Base-by-base conservation (phyloP, 1,139 yeast species). In the Scheffersomyces titani region DNA sequence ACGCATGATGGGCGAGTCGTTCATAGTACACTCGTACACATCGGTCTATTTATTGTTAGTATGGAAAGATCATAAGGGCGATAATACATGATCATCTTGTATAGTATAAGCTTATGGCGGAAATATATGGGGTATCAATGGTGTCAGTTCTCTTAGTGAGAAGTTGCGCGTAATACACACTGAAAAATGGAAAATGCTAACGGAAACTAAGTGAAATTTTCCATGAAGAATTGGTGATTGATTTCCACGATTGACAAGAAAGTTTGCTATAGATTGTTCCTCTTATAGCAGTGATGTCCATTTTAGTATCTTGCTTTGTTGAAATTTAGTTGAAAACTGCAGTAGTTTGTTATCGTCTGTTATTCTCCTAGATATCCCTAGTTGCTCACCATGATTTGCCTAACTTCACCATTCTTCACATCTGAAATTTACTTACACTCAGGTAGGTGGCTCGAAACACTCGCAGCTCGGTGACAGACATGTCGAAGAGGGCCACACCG, bases 1-100 rank as follows among this genome's bases (percentile, higher is more conserved):
- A 71, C 98, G 86, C 99, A 94, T 94, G 22, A 94, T 92, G 9
- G 98, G 93, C 36, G 92, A 90, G 54, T 90, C 89, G 56, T 89
- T 86, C 65, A 89, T 87, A 47, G 87, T 80, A 65, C 90, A 88
- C 77, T 94, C 99, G 69, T 89, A 90, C 49, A 93, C 98, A 55
- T 94, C 94, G 19, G 65, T 64, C 67, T 64, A 13, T 36, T 19
- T 13, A 55, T 53, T 54, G 61, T 57, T 53, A 53, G 55, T 52
- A 52, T n/a, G 24, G 7, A 16, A 13, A 46, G 18, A 2, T 20
- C 20, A 46, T 18, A 2, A 19, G 22, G 22, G 9, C 5, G 49
- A 30, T 30, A 30, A 30, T 4, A 30, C 4, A 30, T 30, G 16
- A 11, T 30, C 40, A 30, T 11, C 9, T 30, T 30, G 40, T 30